These are phyloP conservation scores for Conticribra weissflogii DNA, from an alignment of 108 stramenopile genomes.

Conservation along the genomic window DNA sequence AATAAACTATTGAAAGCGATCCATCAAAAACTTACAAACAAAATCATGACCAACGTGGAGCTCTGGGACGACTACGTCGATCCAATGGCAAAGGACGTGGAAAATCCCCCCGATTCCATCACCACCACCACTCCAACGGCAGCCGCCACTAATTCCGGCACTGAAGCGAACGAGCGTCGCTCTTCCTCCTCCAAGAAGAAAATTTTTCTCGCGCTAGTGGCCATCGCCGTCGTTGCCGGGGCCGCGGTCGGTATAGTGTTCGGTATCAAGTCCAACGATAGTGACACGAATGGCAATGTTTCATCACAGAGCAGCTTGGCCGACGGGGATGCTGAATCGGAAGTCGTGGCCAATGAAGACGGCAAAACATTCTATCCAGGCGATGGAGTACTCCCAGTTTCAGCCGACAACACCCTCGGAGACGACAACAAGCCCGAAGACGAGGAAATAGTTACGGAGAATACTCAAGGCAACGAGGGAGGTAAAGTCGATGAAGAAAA, in stretches of 20 bases:
- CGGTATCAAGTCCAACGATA: not conserved
- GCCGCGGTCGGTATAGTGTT: not conserved
- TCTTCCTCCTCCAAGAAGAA: not conserved
- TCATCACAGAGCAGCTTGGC: not conserved
- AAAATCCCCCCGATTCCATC: not conserved
- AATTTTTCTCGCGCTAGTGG: not conserved
- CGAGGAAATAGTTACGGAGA: too few relatives aligned
- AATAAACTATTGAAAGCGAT: too few relatives aligned
- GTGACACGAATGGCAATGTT: not conserved
- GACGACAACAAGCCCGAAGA: too few relatives aligned
- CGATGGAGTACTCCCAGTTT: not conserved
- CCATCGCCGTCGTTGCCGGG: not conserved
- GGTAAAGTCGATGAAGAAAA: too few relatives aligned
- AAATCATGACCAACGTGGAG: too few relatives aligned
- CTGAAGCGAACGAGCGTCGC: not conserved
- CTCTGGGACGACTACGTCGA: too few relatives aligned
- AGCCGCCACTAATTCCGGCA: not conserved
- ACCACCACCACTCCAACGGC: not conserved
- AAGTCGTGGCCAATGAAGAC: not conserved
- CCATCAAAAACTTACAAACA: too few relatives aligned
- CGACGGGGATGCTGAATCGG: not conserved
- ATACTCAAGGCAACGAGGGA: too few relatives aligned
- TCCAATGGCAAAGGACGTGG: too few relatives aligned
- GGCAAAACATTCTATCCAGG: not conserved
- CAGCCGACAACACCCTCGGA: not conserved